Base-by-base conservation (phyloP, 768 basidiomycete genomes). In the Tubosaeta sp. region DNA sequence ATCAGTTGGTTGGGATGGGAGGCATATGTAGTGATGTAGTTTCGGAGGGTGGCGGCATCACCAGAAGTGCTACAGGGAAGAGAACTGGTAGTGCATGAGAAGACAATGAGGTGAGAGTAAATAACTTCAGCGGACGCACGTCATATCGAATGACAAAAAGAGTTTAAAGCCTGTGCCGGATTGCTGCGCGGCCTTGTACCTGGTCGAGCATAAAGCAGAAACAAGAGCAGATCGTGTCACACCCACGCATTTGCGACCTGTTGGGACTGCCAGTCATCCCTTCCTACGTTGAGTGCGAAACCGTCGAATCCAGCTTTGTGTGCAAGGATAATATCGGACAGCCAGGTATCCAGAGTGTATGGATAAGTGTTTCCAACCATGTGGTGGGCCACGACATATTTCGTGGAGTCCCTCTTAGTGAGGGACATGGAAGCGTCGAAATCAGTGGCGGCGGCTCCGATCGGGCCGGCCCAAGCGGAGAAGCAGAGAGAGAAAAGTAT, bases 111-210 rank as follows among this genome's bases (percentile, higher is more conserved):
- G 43, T 12, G 22, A 26, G 16, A 14, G 17, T 5, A 27, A 31
- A 50, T 5, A 37, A 41, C 4, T 22, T 22, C 22, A 35, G 45
- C 25, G 45, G 22, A 77, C 75, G 59, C 59, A 86, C 83, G 82
- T 71, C 88, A 88, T 89, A 61, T 91, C 89, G 45, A 91, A 79
- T 13, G 85, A 88, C 53, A 91, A 60, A 69, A 89, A 90, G 46
- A 91, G 71, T 64, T 86, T 83, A 74, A 90, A 89, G 46, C 73
- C 72, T 10, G 78, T 71, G 16, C 74, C 76, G 25, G 76, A 75
- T 45, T 77, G 71, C 16, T 62, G 62, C 4, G 85, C 85, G 31
- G 84, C 82, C 41, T 74, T 62, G 62, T 81, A 88, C 13, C 82
- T 79, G 61, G 51, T 34, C 22, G 57, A 51, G 58, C 29, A 38